Percentiles rank a stretch among this genome's conserved stretches.
phyloP scores from a whole-genome alignment of 176 grass and related monocot species.

The Bonia amplexicaulis region DNA sequence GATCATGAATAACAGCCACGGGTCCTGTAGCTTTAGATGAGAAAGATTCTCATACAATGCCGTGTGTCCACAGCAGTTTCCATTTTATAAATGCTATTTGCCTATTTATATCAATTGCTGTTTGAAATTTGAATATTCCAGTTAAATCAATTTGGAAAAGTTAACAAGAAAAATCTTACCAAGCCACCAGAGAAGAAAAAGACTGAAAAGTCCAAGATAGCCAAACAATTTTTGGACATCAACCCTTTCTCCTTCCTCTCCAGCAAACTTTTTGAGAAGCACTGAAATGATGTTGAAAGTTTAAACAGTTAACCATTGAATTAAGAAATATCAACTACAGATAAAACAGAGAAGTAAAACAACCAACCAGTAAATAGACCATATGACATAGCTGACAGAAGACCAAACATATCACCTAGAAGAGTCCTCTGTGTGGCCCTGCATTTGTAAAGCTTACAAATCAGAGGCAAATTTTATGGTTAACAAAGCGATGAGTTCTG shows the following conservation, averaged over 20 bases:
- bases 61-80: not conserved
- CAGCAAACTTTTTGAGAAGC: conserved; percentile 92
- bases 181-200: conserved; percentile 93
- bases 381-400: conserved; percentile 84
- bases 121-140: not conserved
- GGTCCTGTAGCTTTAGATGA: not conserved
- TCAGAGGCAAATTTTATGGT: not conserved
- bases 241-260: conserved; percentile 84
- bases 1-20: not conserved
- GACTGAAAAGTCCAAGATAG: conserved; percentile 78
- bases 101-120: not conserved
- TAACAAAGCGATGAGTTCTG: not conserved
- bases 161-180: conserved; percentile 37
- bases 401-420: conserved; percentile 86
- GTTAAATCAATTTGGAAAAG: not conserved
- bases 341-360: not conserved
- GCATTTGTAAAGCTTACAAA: conserved; percentile 25
- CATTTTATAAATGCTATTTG: not conserved
- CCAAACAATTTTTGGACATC: conserved; percentile 97
- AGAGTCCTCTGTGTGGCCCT: conserved; percentile 74
- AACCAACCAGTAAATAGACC: conserved; percentile 83
- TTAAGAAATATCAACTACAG: not conserved
- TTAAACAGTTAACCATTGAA: conserved; percentile 18
- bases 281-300: conserved; percentile 55
- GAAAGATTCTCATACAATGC: not conserved